Percentiles rank a stretch among this genome's conserved stretches.
Evolutionary conservation across 371 early-diverging fungal genomes (phyloP).

Genomic region (Mucor circinelloides): DNA sequence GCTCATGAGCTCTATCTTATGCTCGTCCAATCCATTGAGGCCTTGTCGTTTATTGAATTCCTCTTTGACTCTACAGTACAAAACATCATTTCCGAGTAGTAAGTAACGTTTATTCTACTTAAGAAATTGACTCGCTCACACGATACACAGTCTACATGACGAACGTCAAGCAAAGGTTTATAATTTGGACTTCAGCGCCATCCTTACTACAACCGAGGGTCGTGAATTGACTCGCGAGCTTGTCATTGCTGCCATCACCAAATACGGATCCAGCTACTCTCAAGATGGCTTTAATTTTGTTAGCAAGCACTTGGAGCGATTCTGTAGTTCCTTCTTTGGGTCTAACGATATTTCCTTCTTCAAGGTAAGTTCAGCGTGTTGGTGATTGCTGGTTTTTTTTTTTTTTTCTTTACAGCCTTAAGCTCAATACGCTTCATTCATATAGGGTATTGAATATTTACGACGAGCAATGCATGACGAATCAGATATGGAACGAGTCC

Average conservation of each 20-base stretch:
- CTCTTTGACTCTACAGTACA: conserved; percentile 52
- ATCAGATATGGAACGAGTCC: conserved; percentile 49
- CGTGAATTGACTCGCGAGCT: conserved; percentile 67
- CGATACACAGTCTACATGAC: conserved; percentile 22
- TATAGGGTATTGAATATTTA: conserved; percentile 60
- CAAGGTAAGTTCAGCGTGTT: conserved; percentile 47
- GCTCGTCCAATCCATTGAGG: conserved; percentile 69
- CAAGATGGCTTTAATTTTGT: conserved; percentile 43
- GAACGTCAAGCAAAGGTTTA: conserved; percentile 41
- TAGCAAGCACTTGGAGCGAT: conserved; percentile 57
- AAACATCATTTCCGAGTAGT: not conserved
- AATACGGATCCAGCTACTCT: conserved; percentile 46
- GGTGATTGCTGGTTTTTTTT: too few relatives aligned
- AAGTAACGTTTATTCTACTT: not conserved
- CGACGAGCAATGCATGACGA: conserved; percentile 48
- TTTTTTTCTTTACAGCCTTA: too few relatives aligned
- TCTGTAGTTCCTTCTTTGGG: conserved; percentile 76
- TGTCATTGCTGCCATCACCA: conserved; percentile 72
- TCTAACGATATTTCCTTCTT: conserved; percentile 74
- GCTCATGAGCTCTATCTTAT: conserved; percentile 67
- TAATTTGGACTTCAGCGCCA: conserved; percentile 59
- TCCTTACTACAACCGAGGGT: conserved; percentile 65
- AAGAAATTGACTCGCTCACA: too few relatives aligned
- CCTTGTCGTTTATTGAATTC: conserved; percentile 74
- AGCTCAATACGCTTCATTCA: too few relatives aligned